Evolutionary conservation across 2,329 filamentous ascomycete species (phyloP), one percentile per base, ranked within the genome.

Genomic region (Beauveria sp.): DNA sequence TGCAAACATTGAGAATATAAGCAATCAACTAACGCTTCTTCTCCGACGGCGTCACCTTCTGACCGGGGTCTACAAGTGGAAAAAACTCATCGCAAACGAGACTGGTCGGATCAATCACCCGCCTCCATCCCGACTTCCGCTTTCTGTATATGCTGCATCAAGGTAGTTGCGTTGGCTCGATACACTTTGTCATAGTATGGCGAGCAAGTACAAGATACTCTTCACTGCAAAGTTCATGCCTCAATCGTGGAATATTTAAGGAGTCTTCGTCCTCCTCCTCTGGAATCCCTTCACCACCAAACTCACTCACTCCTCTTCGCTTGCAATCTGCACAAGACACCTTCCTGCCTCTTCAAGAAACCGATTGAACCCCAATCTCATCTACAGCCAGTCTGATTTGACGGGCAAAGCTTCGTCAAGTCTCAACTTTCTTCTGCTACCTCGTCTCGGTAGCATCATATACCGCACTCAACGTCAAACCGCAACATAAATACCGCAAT

Each of bases 81-180:
- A 59, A 59, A 51, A 59, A 43, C 34, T 26, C 31, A 48, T 45
- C 46, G 22, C 56, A 59, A 43, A 53, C 24, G 18, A 48, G 22
- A 45, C 48, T 42, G 40, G 24, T 26, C 40, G 16, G 40, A 60
- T 40, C 38, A 26, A 26, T 28, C 9, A 60, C 42, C 26, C 26
- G 57, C 34, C 38, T 31, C 24, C 20, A n/a, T 45, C 22, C 18
- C 20, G 49, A 48, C 50, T 45, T 53, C 48, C 58, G n/a, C 28
- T 53, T 60, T 53, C 34, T 28, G 49, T 60, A 53, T 60, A 40
- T 46, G 49, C 58, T 38, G 58, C 58, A 53, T 40, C 40, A 40
- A 34, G 58, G 48, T 28, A 46, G 49, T 60, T n/a, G 58, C 58
- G 58, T 60, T 60, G 58, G 49, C 40, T 60, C 58, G 49, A 28